Percentiles rank a stretch among this genome's conserved stretches.
Conservation (phyloP, 768 basidiomycete genomes). For the Gymnopilus junonius region DNA sequence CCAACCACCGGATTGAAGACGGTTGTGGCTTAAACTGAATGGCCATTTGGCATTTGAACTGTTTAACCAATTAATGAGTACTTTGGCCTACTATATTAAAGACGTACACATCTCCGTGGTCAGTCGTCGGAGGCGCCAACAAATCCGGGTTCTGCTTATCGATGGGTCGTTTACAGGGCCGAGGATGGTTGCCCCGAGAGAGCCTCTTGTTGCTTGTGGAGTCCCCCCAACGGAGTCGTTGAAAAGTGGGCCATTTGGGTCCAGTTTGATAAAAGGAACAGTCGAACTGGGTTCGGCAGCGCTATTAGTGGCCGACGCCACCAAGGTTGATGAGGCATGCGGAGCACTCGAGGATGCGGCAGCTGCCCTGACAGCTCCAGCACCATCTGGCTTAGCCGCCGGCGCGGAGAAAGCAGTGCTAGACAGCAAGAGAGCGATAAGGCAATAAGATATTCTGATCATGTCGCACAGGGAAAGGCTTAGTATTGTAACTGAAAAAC, state of each 20-base stretch:
- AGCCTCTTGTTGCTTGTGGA: conserved; percentile 49
- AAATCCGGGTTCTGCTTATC: conserved; percentile 58
- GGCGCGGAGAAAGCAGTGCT: conserved; percentile 29
- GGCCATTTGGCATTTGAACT: conserved; percentile 65
- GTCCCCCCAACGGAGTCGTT: conserved; percentile 32
- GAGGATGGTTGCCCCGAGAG: conserved; percentile 51
- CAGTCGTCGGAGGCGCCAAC: conserved; percentile 65
- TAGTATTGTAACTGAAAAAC: not conserved
- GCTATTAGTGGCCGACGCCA: conserved; percentile 22
- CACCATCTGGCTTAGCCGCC: conserved; percentile 15
- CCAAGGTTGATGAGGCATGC: conserved; percentile 16
- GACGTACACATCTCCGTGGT: conserved; percentile 50
- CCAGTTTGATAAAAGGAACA: conserved; percentile 25
- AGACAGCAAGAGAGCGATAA: conserved; percentile 39
- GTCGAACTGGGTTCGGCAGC: conserved; percentile 45
- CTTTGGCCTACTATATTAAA: not conserved
- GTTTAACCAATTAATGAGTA: not conserved
- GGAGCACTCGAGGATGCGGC: conserved; percentile 18
- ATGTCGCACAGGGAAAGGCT: conserved; percentile 25
- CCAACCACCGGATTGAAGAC: conserved; percentile 65
- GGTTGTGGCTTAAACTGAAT: conserved; percentile 62
- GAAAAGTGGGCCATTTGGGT: conserved; percentile 27
- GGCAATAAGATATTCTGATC: conserved; percentile 40
- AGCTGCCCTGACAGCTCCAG: conserved; percentile 3
- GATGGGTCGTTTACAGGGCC: conserved; percentile 59